Base-by-base conservation (phyloP, 2,329 filamentous ascomycete species). In the Exophiala viscosa region DNA sequence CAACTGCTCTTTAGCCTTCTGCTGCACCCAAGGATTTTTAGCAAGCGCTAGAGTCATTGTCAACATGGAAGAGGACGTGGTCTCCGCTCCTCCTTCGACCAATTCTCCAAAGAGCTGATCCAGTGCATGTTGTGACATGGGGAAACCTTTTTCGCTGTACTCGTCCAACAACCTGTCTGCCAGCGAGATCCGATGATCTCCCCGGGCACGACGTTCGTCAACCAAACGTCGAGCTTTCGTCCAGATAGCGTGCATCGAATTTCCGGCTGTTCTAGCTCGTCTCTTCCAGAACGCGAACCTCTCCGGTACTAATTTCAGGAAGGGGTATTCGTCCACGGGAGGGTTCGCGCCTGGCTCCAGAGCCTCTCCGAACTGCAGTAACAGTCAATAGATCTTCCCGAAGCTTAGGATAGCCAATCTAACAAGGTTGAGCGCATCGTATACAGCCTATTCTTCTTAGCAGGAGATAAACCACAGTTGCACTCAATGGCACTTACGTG, bases 221-320 rank as follows among this genome's bases (percentile, higher is more conserved):
- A 75, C 67, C 8, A 64, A 59, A 9, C 64, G 44, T 13, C 70
- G 64, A 36, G 68, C 65, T 35, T 69, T 64, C n/a, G 56, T 58
- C 55, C 75, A 76, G 1, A 76, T 62, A 1, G 52, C 41, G 20
- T 71, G 66, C 70, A 76, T 76, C 40, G 66, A 63, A 7, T 68
- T 58, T 9, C 67, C 62, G 3, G 74, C 67, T n/a, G 62, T 53
- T n/a, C 62, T 60, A 0, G 70, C 66, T 3, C 71, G 66, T 10
- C 58, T 60, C 5, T 63, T 62, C 64, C 70, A 77, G 52, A 70
- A 69, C 1, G 66, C 65, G 11, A 60, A 28, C 20, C 53, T 55
- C 11, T 57, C 46, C 1, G 57, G 61, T n/a, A 57, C 20, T 17
- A 33, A 52, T 35, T 54, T 47, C 9, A 61, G 47, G 48, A 58